A percentile compares a stretch with the other conserved stretches of the same genome.
phyloP scores from a whole-genome alignment of 768 basidiomycete species.

The Lentinula boryana region DNA sequence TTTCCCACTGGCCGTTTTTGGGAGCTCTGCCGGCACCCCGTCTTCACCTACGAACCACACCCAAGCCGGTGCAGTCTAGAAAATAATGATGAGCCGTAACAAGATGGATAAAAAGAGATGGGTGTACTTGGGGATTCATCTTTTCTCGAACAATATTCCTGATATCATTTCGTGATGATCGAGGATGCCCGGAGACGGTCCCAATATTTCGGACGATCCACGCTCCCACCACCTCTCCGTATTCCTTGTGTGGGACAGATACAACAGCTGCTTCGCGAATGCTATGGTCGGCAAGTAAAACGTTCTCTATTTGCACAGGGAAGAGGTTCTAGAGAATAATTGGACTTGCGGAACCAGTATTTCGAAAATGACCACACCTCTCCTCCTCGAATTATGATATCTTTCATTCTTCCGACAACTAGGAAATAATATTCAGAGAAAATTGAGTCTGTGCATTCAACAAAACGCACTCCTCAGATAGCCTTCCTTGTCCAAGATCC shows the following conservation, averaged over 20 bases:
- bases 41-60: slow-evolving; percentile 80
- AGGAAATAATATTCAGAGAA: neutral
- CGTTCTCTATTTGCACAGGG: slow-evolving; percentile 82
- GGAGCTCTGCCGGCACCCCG: slow-evolving; percentile 48
- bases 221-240: slow-evolving; percentile 77
- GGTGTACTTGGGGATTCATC: slow-evolving; percentile 77
- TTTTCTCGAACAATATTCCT: slow-evolving; percentile 42
- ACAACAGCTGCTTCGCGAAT: slow-evolving; percentile 73
- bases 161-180: slow-evolving; percentile 45
- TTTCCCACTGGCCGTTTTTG: slow-evolving; percentile 86
- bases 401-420: slow-evolving; percentile 30
- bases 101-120: neutral
- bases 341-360: neutral
- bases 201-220: slow-evolving; percentile 60
- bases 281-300: slow-evolving; percentile 37
- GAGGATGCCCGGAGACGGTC: slow-evolving; percentile 14
- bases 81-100: slow-evolving; percentile 5
- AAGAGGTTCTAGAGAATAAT: slow-evolving; percentile 60
- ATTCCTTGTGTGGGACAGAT: slow-evolving; percentile 60
- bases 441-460: neutral
- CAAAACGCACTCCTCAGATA: slow-evolving; percentile 57
- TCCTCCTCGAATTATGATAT: slow-evolving; percentile 85
- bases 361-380: slow-evolving; percentile 41
- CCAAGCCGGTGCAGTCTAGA: slow-evolving; percentile 75
- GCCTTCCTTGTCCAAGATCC: slow-evolving; percentile 75